A percentile compares a stretch with the other conserved stretches of the same genome.
phyloP scores from a whole-genome alignment of 2,329 filamentous ascomycete genomes.

The Aspergillus uvarum region DNA sequence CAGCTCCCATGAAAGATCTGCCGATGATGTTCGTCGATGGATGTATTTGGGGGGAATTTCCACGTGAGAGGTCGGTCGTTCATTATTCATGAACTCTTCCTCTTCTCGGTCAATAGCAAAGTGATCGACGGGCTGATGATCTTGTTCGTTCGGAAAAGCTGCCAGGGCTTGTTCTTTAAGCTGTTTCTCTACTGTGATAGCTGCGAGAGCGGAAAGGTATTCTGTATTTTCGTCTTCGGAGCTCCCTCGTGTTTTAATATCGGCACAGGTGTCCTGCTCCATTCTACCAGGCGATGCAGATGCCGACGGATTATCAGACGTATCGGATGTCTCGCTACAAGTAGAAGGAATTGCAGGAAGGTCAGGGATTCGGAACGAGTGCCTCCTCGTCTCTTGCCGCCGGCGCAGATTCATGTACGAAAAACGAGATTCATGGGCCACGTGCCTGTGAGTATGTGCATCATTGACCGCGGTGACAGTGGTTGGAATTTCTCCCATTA shows the following conservation, averaged over 20 bases:
- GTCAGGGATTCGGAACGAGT: neutral
- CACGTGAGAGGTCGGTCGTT: slow-evolving; percentile 14
- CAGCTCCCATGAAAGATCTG: slow-evolving; percentile 67
- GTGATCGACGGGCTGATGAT: slow-evolving; percentile 48
- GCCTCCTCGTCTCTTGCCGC: neutral
- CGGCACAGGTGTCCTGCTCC: slow-evolving; percentile 22
- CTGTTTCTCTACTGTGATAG: slow-evolving; percentile 75
- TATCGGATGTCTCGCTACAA: neutral
- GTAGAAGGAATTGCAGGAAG: neutral
- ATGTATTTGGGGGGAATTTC: neutral
- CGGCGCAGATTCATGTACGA: neutral
- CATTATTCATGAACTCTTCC: slow-evolving; percentile 36
- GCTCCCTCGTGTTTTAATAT: slow-evolving; percentile 55
- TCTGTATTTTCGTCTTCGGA: slow-evolving; percentile 70
- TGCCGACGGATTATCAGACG: neutral
- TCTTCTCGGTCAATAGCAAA: slow-evolving; percentile 46
- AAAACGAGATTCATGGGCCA: neutral
- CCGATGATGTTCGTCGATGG: slow-evolving; percentile 45
- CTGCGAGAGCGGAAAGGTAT: slow-evolving; percentile 76
- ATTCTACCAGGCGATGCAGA: slow-evolving; percentile 32
- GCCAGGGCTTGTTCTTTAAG: slow-evolving; percentile 64
- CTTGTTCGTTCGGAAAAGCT: slow-evolving; percentile 51
- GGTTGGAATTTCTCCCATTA: neutral
- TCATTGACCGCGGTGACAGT: neutral
- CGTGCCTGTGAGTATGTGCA: neutral